Percentiles rank a stretch among this genome's conserved stretches.
These are phyloP conservation scores for Selaginella moellendorffii DNA, from an alignment of 75 land plant genomes.

Conservation along the genomic window DNA sequence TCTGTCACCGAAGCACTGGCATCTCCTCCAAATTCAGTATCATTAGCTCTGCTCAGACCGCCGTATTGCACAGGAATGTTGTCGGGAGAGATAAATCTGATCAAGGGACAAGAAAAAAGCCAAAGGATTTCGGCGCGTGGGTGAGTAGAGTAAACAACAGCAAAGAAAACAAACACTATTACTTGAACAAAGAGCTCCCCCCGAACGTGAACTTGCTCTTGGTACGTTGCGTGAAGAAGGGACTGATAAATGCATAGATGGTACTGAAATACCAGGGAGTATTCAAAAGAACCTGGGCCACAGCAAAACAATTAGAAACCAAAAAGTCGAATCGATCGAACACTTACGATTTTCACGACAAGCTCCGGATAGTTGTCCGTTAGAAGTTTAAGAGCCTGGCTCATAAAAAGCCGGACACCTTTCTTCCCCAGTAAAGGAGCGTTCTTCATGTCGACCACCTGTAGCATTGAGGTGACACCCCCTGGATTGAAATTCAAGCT, in stretches of 20 bases:
- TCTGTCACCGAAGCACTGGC: constrained; percentile 59
- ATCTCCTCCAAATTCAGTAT: constrained; percentile 24
- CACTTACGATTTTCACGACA: constrained; percentile 60
- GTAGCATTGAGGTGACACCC: constrained; percentile 65
- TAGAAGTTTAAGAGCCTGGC: constrained; percentile 49
- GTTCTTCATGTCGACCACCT: constrained; percentile 83
- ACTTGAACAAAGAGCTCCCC: constrained; percentile 74
- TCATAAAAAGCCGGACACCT: constrained; percentile 51
- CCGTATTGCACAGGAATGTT: constrained; percentile 80
- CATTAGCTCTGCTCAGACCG: constrained; percentile 61
- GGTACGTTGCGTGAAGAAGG: constrained; percentile 70
- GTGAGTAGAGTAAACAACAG: too few relatives aligned
- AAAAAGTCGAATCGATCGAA: not conserved
- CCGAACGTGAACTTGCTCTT: constrained; percentile 90
- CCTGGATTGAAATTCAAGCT: constrained; percentile 60
- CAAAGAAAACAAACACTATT: constrained; percentile 11
- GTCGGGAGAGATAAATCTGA: constrained; percentile 80
- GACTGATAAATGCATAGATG: constrained; percentile 69
- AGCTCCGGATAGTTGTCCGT: constrained; percentile 93
- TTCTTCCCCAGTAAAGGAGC: constrained; percentile 58
- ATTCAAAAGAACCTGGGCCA: constrained; percentile 73
- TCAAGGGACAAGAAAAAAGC: not conserved
- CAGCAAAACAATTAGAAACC: not conserved
- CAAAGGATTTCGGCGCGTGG: not conserved
- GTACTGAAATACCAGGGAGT: constrained; percentile 89